Percentiles rank a stretch among this genome's conserved stretches.
Conservation (phyloP, 202 grass and related monocot species). For the Setaria viridis region DNA sequence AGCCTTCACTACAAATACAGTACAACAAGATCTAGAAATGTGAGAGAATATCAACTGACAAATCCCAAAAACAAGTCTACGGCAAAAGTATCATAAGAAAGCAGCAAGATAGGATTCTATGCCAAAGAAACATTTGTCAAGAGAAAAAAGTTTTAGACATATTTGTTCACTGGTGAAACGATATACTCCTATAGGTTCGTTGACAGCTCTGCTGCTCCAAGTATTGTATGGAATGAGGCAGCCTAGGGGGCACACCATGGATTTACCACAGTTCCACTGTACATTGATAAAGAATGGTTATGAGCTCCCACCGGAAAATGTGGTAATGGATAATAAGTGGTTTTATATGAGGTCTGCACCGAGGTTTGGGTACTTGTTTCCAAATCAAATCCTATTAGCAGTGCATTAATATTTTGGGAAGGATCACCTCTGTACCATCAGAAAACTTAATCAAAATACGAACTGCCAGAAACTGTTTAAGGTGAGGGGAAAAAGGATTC, state of each 20-base stretch:
- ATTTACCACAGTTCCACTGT: slow-evolving; percentile 3
- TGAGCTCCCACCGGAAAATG: background rate
- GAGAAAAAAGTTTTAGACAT: background rate
- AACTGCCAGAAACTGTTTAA: background rate
- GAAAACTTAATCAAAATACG: background rate
- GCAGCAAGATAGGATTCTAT: slow-evolving; percentile 36
- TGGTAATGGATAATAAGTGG: background rate
- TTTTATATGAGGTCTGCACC: background rate
- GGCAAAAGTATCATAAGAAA: background rate
- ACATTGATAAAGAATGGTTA: background rate
- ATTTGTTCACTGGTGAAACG: too few relatives aligned
- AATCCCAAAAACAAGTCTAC: slow-evolving; percentile 15
- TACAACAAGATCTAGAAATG: slow-evolving; percentile 31
- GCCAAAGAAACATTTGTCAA: slow-evolving; percentile 1
- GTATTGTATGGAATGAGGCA: slow-evolving; percentile 9
- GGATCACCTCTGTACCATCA: background rate
- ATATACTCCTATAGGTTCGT: background rate
- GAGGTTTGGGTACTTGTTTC: background rate
- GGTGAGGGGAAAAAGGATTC: background rate
- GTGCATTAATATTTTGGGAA: background rate
- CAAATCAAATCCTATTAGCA: background rate
- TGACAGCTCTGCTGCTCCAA: slow-evolving; percentile 3
- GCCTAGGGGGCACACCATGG: background rate
- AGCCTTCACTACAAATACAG: slow-evolving; percentile 8
- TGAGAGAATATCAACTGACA: slow-evolving; percentile 10